A percentile compares a stretch with the other conserved stretches of the same genome.
These are phyloP conservation scores for Talaromyces sp. DNA, from an alignment of 2,329 filamentous ascomycete genomes.

Conservation along the genomic window DNA sequence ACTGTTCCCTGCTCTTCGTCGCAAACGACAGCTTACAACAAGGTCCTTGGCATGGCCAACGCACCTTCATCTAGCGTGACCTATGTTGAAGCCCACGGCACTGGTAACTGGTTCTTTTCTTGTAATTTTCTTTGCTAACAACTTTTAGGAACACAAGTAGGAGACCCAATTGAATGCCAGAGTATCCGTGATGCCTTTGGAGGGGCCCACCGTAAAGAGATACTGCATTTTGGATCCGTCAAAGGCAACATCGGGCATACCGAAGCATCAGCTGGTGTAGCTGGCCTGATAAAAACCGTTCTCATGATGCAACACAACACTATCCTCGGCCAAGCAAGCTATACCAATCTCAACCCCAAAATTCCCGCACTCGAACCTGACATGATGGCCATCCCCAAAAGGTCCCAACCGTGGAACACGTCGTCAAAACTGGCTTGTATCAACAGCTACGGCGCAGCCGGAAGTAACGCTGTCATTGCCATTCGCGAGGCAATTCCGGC, in stretches of 20 bases:
- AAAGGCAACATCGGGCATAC: slow-evolving; percentile 31
- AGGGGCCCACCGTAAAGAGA: slow-evolving; percentile 2
- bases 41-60: slow-evolving; percentile 2
- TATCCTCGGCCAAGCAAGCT: slow-evolving; percentile 20
- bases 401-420: slow-evolving; percentile 10
- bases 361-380: slow-evolving; percentile 14
- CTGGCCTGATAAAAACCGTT: slow-evolving; percentile 20
- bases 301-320: slow-evolving; percentile 19
- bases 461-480: slow-evolving; percentile 24
- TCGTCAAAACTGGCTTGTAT: slow-evolving; percentile 15
- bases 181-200: slow-evolving; percentile 11
- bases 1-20: slow-evolving; percentile 6
- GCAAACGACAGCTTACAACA: background rate
- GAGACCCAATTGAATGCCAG: slow-evolving; percentile 18
- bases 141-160: slow-evolving; percentile 16
- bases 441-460: slow-evolving; percentile 26
- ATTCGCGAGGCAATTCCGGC: slow-evolving; percentile 13
- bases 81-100: slow-evolving; percentile 36
- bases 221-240: slow-evolving; percentile 23
- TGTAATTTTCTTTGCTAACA: background rate
- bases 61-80: slow-evolving; percentile 3
- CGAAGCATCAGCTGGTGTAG: slow-evolving; percentile 24
- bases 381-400: slow-evolving; percentile 14
- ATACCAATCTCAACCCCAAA: slow-evolving; percentile 18
- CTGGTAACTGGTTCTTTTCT: slow-evolving; percentile 14